Base-by-base conservation (phyloP, 2,329 filamentous ascomycete genomes). In the Coniochaeta pulveracea region DNA sequence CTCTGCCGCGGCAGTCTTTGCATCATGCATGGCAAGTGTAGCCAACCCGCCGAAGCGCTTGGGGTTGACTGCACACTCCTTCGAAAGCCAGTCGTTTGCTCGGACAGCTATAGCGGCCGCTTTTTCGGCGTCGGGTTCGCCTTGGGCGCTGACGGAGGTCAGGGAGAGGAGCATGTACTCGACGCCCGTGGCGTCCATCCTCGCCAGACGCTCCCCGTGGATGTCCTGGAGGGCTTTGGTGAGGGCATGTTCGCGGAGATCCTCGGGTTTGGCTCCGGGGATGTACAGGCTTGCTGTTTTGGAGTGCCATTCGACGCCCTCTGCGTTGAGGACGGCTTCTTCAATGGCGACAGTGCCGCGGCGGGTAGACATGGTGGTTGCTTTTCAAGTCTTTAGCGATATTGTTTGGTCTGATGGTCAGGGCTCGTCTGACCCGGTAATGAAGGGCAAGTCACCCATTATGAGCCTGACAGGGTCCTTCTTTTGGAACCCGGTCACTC, bases 91-190 rank as follows among this genome's bases (percentile, higher is more conserved):
- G 47, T 54, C 40, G 37, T 57, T 57, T 18, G 48, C 46, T 11
- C 41, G 34, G 10, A 28, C 18, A 4, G 54, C 49, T n/a, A 55
- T 36, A 2, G 28, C 26, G 6, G 38, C 36, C 1, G 54, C 51
- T 11, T 42, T 47, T 4, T 23, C 38, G 0, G 47, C 38, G 27
- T 54, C 45, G 2, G 36, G 28, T 23, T 50, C 46, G 12, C 50
- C 52, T 28, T 56, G 54, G 0, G 48, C 43, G 1, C 54, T 52
- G 1, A 53, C 52, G 1, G 52, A 51, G 3, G 53, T 56, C 3
- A 55, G 36, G 2, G 48, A 52, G 5, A 57, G 43, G 5, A 57
- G 45, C 47, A 55, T 56, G 42, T 54, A 56, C 36, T 56, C 53
- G 25, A 57, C 52, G 8, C 53, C 53, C 23, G 54, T 45, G 17